phyloP scores from a whole-genome alignment of 1,284 basidiomycete genomes.

The Sphaerobolus stellatus region DNA sequence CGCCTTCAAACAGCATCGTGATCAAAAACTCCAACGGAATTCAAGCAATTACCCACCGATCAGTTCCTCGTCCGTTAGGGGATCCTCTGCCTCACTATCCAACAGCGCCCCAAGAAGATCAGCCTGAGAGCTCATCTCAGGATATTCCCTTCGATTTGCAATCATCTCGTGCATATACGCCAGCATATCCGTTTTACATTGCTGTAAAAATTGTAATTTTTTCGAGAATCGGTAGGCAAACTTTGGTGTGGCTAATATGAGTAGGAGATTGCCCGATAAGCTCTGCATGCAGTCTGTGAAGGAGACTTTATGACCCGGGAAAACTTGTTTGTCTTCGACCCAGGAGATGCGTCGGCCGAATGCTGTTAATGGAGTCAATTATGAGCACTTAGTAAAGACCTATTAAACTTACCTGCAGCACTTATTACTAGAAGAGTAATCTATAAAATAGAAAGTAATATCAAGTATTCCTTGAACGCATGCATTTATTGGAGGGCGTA shows the following conservation, averaged over 20 bases:
- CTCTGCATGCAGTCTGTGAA: slow-evolving; percentile 56
- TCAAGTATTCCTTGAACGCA: no score
- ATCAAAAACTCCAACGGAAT: not conserved
- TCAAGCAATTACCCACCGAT: slow-evolving; percentile 38
- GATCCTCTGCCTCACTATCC: slow-evolving; percentile 29
- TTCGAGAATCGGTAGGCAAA: slow-evolving; percentile 45
- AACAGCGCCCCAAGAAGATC: slow-evolving; percentile 59
- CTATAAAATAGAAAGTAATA: no score
- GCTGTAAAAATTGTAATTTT: slow-evolving; percentile 33
- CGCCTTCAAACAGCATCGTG: slow-evolving; percentile 35
- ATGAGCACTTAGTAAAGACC: not conserved
- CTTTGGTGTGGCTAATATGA: slow-evolving; percentile 45
- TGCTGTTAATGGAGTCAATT: slow-evolving; percentile 21
- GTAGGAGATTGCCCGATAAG: slow-evolving; percentile 43
- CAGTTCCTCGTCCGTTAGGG: slow-evolving; percentile 48
- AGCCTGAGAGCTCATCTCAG: slow-evolving; percentile 39
- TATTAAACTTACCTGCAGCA: slow-evolving; percentile 42
- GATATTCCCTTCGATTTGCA: slow-evolving; percentile 38
- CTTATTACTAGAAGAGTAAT: slow-evolving; percentile 52
- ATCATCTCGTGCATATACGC: slow-evolving; percentile 59
- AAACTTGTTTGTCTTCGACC: slow-evolving; percentile 42
- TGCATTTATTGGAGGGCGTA: slow-evolving; percentile 26
- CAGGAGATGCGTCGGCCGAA: slow-evolving; percentile 55
- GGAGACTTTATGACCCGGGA: slow-evolving; percentile 49
- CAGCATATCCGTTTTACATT: slow-evolving; percentile 48